Evolutionary conservation across 2,329 filamentous ascomycete genomes (phyloP), one percentile per base, ranked within the genome.

Genomic region (Aspergillus luchuensis): DNA sequence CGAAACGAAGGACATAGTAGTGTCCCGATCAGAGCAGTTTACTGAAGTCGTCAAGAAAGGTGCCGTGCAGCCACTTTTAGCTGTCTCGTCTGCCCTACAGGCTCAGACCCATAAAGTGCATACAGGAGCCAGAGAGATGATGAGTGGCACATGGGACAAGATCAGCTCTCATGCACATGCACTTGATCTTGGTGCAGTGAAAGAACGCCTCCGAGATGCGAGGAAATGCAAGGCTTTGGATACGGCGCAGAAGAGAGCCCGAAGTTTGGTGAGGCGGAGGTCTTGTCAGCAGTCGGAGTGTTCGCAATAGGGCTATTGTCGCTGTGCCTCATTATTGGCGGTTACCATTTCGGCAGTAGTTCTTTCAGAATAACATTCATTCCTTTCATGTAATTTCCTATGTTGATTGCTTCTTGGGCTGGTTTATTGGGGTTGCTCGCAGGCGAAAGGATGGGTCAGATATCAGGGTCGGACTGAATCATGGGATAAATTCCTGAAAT

Each of bases 201-300:
- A 68, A 61, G 67, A 71, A 50, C 65, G 67, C 59, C 52, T 75
- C 10, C 72, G 71, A 38, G 69, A 68, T 41, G 64, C 64, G 13
- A 67, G 66, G 33, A 72, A 69, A 53, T 71, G 65, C 39, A 67
- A 69, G 41, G 60, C 73, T 17, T 61, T 79, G 48, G 71, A 69
- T 50, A 71, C 64, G 36, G 76, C 76, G 43, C 76, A 79, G 51
- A 71, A 67, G 53, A 70, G 69, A 47, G 76, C 74, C 21, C 71
- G 69, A 47, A 58, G 67, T 41, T 52, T 77, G 52, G 58, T 74
- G 57, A 69, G 66, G 55, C 63, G 67, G n/a, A 66, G 62, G 56
- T 48, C 60, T 7, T 59, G 61, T 54, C 59, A 62, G 33, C 60
- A 58, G 19, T 28, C 38, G 25, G 58, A 58, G 56, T 56, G 60